Evolutionary conservation across 768 basidiomycete genomes (phyloP).

Genomic region (Panellus pusillus): DNA sequence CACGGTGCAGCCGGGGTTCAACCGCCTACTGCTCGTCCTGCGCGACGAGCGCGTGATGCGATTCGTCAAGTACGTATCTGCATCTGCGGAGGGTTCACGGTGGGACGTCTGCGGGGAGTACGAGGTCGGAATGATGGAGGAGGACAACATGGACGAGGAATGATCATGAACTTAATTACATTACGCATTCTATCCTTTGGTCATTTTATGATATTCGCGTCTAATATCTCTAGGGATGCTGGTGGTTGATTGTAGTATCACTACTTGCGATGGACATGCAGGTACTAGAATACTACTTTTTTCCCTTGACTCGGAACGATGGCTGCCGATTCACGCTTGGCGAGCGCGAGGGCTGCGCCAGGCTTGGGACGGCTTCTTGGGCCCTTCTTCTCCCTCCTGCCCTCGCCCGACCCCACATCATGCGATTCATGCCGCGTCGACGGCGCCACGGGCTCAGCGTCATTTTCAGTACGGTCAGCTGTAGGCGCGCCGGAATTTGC

Average conservation of each 20-base stretch:
- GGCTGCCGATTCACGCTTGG: slow-evolving; percentile 72
- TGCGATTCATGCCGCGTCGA: slow-evolving; percentile 1
- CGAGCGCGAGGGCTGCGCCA: slow-evolving; percentile 77
- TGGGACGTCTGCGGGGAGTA: slow-evolving; percentile 96
- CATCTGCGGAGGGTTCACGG: slow-evolving; percentile 83
- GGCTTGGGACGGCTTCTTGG: slow-evolving; percentile 60
- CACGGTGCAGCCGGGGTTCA: slow-evolving; percentile 88
- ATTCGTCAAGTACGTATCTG: slow-evolving; percentile 94
- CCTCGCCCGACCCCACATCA: slow-evolving; percentile 1
- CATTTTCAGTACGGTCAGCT: background rate
- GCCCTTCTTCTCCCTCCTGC: slow-evolving; percentile 28
- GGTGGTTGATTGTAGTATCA: too few relatives aligned
- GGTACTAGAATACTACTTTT: slow-evolving; percentile 65
- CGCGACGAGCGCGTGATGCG: slow-evolving; percentile 92
- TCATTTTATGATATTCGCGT: too few relatives aligned
- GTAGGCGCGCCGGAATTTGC: slow-evolving; percentile 6
- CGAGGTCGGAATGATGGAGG: slow-evolving; percentile 80
- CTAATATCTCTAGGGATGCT: too few relatives aligned
- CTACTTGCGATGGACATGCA: too few relatives aligned
- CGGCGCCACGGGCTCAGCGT: background rate
- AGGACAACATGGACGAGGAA: slow-evolving; percentile 46
- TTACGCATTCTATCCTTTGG: too few relatives aligned
- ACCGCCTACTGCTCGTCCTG: slow-evolving; percentile 83
- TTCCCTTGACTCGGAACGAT: slow-evolving; percentile 69
- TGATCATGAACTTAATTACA: too few relatives aligned